These are phyloP conservation scores for Suillus subluteus DNA, from an alignment of 768 basidiomycete species.

Conservation along the genomic window DNA sequence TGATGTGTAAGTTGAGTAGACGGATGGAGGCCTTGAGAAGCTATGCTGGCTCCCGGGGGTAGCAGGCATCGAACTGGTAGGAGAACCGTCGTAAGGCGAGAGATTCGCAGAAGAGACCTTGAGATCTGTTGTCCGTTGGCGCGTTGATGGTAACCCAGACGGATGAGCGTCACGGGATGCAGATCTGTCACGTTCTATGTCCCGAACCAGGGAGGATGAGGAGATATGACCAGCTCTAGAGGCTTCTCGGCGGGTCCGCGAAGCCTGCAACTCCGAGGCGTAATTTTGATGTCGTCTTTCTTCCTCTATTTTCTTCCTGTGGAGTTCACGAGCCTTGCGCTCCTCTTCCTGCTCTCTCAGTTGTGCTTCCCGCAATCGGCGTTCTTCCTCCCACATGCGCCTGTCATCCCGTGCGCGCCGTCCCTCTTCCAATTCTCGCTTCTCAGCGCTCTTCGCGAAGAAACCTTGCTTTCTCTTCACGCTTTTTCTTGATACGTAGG, in stretches of 20 bases:
- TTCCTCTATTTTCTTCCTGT: constrained; percentile 46
- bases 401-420: constrained; percentile 47
- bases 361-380: constrained; percentile 48
- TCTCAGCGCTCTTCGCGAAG: constrained; percentile 61
- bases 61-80: constrained; percentile 50
- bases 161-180: constrained; percentile 35
- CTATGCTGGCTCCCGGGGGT: constrained; percentile 40
- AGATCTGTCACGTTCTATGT: constrained; percentile 38
- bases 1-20: constrained; percentile 58
- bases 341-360: constrained; percentile 54
- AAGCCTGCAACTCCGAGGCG: constrained; percentile 61
- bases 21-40: constrained; percentile 57
- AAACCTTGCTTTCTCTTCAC: constrained; percentile 72
- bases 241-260: constrained; percentile 63
- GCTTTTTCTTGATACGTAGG: constrained; percentile 72
- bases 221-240: constrained; percentile 48
- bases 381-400: constrained; percentile 46
- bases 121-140: constrained; percentile 51
- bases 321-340: constrained; percentile 42
- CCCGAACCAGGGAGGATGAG: constrained; percentile 24
- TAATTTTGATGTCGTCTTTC: constrained; percentile 57
- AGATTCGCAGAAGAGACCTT: constrained; percentile 37
- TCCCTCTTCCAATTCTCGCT: constrained; percentile 51
- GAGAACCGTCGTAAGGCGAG: constrained; percentile 47
- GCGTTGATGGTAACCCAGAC: constrained; percentile 36